Base-by-base conservation (phyloP, 1,284 basidiomycete species). In the Vanrija humicola region DNA sequence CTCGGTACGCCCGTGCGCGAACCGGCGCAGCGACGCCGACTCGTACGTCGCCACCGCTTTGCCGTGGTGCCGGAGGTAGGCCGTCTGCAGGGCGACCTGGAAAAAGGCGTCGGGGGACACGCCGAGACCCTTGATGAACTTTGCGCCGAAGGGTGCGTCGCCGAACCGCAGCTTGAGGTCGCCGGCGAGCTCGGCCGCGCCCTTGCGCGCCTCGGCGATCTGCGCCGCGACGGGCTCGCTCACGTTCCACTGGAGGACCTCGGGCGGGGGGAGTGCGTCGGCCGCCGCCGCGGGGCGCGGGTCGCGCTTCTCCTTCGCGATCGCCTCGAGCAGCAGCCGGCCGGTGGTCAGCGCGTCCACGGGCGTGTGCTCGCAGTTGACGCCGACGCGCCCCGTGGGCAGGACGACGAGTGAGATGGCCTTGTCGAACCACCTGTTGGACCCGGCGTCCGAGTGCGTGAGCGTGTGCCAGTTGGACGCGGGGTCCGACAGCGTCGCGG, bases 351-450 rank as follows among this genome's bases (percentile, higher is more conserved):
- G 51, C n/a, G 55, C 55, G 39, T 57, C 55, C 16, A 57, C 55
- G 28, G 55, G 55, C 10, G 55, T 53, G 55, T 57, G 55, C 55
- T 57, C 55, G 55, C 55, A 57, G 51, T 43, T 45, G 25, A 51
- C 55, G 39, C 55, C 55, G 50, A 57, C 52, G 47, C 55, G 55
- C 9, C 55, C 55, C 44, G 49, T 57, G 21, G 38, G 55, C 10
- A 57, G 55, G 39, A 57, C 52, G 44, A 57, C 48, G 48, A 57
- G 46, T 48, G 48, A 43, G 44, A 57, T 53, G 38, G 55, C 55
- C 55, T 56, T 56, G 50, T 56, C 55, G 21, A 56, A 56, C 55
- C 55, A 56, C 19, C 55, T 39, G 55, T 56, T 56, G 25, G 19
- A 26, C 19, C 50, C 50, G 10, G 46, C 43, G 48, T 50, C 39